Conservation (phyloP, 148 eudicot genomes). For the Nepenthes mirabilis region DNA sequence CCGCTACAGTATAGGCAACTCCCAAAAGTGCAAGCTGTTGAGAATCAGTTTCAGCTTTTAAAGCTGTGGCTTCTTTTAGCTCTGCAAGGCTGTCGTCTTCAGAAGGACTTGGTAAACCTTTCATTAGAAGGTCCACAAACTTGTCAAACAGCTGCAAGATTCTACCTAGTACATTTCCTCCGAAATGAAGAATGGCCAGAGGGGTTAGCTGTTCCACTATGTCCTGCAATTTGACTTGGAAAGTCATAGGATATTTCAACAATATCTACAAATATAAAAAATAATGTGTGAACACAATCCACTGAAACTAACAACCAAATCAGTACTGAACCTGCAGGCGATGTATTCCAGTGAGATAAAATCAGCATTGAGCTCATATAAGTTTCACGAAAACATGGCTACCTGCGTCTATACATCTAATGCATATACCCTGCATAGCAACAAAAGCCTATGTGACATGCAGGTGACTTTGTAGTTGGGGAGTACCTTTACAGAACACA, state of each 20-base stretch:
- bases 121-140: constrained; percentile 71
- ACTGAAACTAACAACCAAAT: no score
- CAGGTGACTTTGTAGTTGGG: no score
- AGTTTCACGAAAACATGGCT: no score
- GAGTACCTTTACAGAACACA: no score
- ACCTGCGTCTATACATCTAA: no score
- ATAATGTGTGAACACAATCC: neutral
- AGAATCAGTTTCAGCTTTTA: constrained; percentile 87
- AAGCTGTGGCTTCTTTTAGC: constrained; percentile 62
- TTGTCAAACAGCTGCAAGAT: constrained; percentile 69
- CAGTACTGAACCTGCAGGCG: no score
- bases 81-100: constrained; percentile 86
- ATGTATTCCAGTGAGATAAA: no score
- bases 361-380: no score
- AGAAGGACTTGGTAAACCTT: constrained; percentile 67
- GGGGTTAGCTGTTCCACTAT: constrained; percentile 70
- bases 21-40: constrained; percentile 91
- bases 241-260: neutral
- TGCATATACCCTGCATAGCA: no score
- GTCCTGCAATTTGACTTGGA: constrained; percentile 35
- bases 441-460: no score
- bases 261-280: neutral
- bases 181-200: constrained; percentile 61
- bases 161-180: constrained; percentile 65
- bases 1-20: constrained; percentile 77